phyloP scores from a whole-genome alignment of 169 alveolate species.

The Babesia caballi region DNA sequence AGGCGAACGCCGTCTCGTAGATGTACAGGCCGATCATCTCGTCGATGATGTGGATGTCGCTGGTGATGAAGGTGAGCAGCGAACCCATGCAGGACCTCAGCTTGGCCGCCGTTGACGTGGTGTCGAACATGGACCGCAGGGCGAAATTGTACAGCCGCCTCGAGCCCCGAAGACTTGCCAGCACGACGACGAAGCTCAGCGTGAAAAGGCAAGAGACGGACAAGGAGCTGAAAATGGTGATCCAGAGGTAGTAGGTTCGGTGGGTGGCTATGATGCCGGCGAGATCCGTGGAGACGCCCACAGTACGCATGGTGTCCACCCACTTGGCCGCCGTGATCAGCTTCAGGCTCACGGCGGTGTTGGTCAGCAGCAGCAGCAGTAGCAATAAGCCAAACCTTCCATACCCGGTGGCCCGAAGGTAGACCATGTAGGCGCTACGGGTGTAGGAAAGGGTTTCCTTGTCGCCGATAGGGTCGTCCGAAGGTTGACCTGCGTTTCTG shows the following conservation, averaged over 20 bases:
- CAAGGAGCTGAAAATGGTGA: neutral
- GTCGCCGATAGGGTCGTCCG: too few relatives aligned
- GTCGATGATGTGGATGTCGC: conserved; percentile 25
- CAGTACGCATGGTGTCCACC: neutral
- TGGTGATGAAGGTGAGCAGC: conserved; percentile 33
- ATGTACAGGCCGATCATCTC: neutral
- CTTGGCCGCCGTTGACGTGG: neutral
- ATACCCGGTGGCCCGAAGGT: conserved; percentile 3
- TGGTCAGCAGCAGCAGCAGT: neutral
- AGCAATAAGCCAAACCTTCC: neutral
- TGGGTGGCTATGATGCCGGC: neutral
- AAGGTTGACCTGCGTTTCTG: too few relatives aligned
- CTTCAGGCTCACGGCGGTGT: neutral
- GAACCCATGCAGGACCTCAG: conserved; percentile 18
- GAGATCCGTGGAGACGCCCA: neutral
- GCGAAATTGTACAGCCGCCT: conserved; percentile 4
- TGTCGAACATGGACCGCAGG: conserved; percentile 7
- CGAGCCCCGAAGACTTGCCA: conserved; percentile 5
- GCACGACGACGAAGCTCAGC: neutral
- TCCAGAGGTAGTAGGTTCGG: neutral
- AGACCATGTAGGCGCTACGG: conserved; percentile 12
- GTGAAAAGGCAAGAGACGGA: neutral
- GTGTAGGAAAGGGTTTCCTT: neutral
- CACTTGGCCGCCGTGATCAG: conserved; percentile 1
- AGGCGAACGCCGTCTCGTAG: conserved; percentile 6